Percentiles rank a stretch among this genome's conserved stretches.
phyloP scores from a whole-genome alignment of 257 asterid genomes.

The Phtheirospermum japonicum region DNA sequence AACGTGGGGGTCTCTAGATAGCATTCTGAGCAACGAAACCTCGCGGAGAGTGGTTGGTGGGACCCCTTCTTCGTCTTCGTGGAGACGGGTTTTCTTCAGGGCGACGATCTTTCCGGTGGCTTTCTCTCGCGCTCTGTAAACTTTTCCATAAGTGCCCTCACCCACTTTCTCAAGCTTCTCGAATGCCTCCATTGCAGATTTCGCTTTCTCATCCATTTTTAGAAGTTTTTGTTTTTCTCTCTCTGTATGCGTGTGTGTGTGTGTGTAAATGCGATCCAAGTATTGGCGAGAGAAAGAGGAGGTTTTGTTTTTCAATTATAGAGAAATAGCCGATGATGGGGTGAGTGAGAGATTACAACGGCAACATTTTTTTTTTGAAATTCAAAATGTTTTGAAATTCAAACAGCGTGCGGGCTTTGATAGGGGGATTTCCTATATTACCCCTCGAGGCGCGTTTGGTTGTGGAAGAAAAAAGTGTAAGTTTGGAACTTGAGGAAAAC shows the following conservation, averaged over 20 bases:
- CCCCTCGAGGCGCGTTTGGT: too few relatives aligned
- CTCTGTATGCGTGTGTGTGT: background rate
- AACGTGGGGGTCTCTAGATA: constrained; percentile 79
- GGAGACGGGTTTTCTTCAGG: constrained; percentile 89
- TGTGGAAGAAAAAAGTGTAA: too few relatives aligned
- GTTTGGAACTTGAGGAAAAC: too few relatives aligned
- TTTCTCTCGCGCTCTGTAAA: constrained; percentile 89
- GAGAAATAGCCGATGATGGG: too few relatives aligned
- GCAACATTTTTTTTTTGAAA: constrained; percentile 32
- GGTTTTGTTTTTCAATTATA: too few relatives aligned
- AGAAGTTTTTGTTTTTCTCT: constrained; percentile 2
- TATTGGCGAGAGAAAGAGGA: too few relatives aligned
- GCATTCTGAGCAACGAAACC: constrained; percentile 86
- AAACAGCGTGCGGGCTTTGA: constrained; percentile 1
- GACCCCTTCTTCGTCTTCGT: constrained; percentile 95
- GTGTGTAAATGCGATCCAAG: background rate
- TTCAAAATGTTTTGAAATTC: constrained; percentile 36
- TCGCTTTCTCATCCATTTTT: constrained; percentile 41
- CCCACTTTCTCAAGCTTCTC: constrained; percentile 97
- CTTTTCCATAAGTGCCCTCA: constrained; percentile 93
- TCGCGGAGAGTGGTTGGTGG: constrained; percentile 98
- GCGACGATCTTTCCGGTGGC: constrained; percentile 92
- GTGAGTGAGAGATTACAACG: constrained; percentile 25
- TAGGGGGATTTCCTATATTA: constrained; percentile 21
- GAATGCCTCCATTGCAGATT: constrained; percentile 80